Conservation (phyloP, 2,329 filamentous ascomycete species). For the Metarhizium anisopliae region DNA sequence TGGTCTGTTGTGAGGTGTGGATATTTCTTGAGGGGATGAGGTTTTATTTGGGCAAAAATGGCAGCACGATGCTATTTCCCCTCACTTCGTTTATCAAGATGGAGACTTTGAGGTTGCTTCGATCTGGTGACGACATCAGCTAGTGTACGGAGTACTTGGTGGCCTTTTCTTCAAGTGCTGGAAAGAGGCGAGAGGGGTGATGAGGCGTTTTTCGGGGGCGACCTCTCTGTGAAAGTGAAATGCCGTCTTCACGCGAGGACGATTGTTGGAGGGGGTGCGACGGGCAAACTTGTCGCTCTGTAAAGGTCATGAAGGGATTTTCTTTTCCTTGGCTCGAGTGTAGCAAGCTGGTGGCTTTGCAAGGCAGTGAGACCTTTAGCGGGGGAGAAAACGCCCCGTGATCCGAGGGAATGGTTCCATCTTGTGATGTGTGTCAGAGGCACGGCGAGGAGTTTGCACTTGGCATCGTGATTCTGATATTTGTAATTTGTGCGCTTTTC, state of each 20-base stretch:
- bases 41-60: neutral
- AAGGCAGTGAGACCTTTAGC: neutral
- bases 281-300: neutral
- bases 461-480: neutral
- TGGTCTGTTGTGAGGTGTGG: neutral
- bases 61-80: too few relatives aligned
- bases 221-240: neutral
- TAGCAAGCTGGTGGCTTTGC: neutral
- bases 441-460: neutral
- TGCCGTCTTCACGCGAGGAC: neutral
- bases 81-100: neutral
- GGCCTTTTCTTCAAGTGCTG: neutral
- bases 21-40: neutral
- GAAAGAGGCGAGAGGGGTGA: neutral
- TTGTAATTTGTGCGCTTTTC: neutral
- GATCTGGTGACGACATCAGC: neutral
- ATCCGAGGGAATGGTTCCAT: constrained; percentile 1
- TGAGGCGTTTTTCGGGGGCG: neutral
- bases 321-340: neutral
- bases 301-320: neutral
- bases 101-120: neutral
- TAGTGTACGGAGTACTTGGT: neutral
- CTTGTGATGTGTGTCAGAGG: neutral
- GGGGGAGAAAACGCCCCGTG: neutral
- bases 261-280: neutral